phyloP scores from a whole-genome alignment of 441 rosid genomes.

The Syzygium malaccense region DNA sequence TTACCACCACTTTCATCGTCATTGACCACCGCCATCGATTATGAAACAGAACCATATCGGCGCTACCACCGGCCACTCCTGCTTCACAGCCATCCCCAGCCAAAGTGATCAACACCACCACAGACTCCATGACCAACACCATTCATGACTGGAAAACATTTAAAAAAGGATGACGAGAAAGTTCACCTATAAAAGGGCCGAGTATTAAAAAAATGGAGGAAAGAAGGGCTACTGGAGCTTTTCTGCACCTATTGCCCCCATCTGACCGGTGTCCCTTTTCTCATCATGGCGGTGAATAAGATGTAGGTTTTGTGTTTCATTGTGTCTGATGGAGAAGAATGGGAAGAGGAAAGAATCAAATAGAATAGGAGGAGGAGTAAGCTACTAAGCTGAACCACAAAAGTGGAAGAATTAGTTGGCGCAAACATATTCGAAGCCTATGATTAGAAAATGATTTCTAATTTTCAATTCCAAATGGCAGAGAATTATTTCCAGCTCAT shows the following conservation, averaged over 20 bases:
- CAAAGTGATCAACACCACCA: neutral
- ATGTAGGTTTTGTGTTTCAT: neutral
- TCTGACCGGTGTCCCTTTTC: neutral
- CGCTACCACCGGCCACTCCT: accelerated
- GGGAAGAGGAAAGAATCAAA: neutral
- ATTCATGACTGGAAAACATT: neutral
- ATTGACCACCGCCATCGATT: accelerated
- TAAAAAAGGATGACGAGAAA: accelerated
- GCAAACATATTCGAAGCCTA: neutral
- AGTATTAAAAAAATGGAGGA: neutral
- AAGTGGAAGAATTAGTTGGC: neutral
- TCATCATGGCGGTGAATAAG: neutral
- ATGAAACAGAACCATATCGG: neutral
- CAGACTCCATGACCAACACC: neutral
- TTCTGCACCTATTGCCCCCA: neutral
- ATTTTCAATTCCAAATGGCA: neutral
- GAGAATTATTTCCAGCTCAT: neutral
- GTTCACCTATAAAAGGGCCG: accelerated
- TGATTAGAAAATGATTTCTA: neutral
- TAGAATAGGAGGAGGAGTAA: neutral
- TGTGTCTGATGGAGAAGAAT: neutral
- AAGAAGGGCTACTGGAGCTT: neutral
- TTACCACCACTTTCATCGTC: neutral
- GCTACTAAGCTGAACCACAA: neutral
- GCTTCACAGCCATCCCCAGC: neutral